A percentile compares a stretch with the other conserved stretches of the same genome.
Conservation (phyloP, 176 grass and related monocot genomes). For the Musa schizocarpa region DNA sequence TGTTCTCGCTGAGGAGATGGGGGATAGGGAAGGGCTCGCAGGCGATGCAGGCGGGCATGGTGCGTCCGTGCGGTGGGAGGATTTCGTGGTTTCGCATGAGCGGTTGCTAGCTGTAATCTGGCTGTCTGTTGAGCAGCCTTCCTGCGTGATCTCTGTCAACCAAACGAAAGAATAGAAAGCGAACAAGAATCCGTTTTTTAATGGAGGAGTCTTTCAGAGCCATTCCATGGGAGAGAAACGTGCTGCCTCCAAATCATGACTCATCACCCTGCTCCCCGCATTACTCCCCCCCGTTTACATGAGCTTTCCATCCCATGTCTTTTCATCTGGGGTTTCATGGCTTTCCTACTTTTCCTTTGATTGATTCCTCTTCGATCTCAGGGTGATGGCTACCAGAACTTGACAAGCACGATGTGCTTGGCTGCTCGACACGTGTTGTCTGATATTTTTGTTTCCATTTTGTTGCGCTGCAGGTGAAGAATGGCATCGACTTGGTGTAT, state of each 20-base stretch:
- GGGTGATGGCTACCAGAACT: too few species aligned
- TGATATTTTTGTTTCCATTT: constrained; percentile 3
- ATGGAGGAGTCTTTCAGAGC: neutral
- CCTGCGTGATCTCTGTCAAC: constrained; percentile 37
- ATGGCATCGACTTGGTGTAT: constrained; percentile 91
- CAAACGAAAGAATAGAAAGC: neutral
- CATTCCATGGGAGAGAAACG: neutral
- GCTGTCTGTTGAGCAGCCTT: constrained; percentile 33
- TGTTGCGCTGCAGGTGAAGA: constrained; percentile 53
- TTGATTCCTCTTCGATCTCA: too few species aligned
- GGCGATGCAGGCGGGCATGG: neutral
- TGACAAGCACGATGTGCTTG: too few species aligned
- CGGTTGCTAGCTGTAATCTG: constrained; percentile 38
- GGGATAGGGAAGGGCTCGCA: neutral
- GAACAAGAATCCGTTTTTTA: neutral
- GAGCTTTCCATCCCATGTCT: too few species aligned
- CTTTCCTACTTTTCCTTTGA: too few species aligned
- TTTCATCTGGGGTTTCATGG: too few species aligned
- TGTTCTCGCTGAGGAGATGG: neutral
- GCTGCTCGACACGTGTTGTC: too few species aligned
- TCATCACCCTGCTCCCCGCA: constrained; percentile 10
- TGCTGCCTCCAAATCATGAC: constrained; percentile 20
- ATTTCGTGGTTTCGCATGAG: constrained; percentile 20
- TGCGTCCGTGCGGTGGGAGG: constrained; percentile 4
- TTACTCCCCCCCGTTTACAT: neutral